These are phyloP conservation scores for Penicillium desertorum DNA, from an alignment of 495 filamentous ascomycete genomes.

Conservation along the genomic window DNA sequence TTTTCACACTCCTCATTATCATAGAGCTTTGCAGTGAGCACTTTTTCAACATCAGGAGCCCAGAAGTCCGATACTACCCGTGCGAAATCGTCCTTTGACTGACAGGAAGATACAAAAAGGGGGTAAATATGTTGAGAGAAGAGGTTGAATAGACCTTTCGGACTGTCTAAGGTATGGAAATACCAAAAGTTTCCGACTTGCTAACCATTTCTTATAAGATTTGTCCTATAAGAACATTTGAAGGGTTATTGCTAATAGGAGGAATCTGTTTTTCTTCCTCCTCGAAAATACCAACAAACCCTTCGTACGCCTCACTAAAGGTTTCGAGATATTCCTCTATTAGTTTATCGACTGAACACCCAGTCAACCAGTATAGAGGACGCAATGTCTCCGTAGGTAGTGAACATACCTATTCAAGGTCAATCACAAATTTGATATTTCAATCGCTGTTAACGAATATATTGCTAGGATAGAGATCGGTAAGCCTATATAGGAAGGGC, in stretches of 20 bases:
- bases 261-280: slow-evolving; percentile 10
- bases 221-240: slow-evolving; percentile 13
- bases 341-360: slow-evolving; percentile 23
- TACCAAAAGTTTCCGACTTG: slow-evolving; percentile 27
- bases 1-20: slow-evolving; percentile 17
- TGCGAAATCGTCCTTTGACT: neutral
- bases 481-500: too few species aligned
- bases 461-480: slow-evolving; percentile 1
- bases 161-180: slow-evolving; percentile 28
- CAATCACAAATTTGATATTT: slow-evolving; percentile 29
- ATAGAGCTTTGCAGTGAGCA: slow-evolving; percentile 11
- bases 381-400: slow-evolving; percentile 22
- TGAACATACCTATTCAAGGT: slow-evolving; percentile 35
- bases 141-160: slow-evolving; percentile 20
- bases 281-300: slow-evolving; percentile 11
- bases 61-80: slow-evolving; percentile 12
- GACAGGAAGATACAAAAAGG: slow-evolving; percentile 4
- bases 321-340: slow-evolving; percentile 2
- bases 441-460: slow-evolving; percentile 28
- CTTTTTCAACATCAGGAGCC: slow-evolving; percentile 9
- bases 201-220: slow-evolving; percentile 23
- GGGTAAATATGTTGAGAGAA: slow-evolving; percentile 19
- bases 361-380: slow-evolving; percentile 32
- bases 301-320: slow-evolving; percentile 1
- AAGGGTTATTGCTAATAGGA: neutral